A percentile compares a stretch with the other conserved stretches of the same genome.
phyloP scores from a whole-genome alignment of 2,329 filamentous ascomycete species.

The Xylaria sp. region DNA sequence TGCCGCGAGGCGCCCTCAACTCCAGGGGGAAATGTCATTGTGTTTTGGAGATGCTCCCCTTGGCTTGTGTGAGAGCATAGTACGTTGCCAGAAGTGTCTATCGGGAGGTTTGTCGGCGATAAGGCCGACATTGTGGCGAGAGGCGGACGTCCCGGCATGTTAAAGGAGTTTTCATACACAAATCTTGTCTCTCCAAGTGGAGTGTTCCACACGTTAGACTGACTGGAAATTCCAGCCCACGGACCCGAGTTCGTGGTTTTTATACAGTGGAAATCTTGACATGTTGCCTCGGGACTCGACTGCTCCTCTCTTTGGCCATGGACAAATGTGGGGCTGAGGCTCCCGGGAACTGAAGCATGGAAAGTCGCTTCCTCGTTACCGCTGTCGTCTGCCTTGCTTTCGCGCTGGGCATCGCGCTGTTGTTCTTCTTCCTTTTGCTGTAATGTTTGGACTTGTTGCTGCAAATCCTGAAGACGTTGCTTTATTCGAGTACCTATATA shows the following conservation, averaged over 20 bases:
- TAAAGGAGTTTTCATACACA: conserved; percentile 1
- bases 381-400: conserved; percentile 6
- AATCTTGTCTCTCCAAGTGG: not conserved
- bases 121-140: not conserved
- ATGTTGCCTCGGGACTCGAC: not conserved
- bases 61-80: conserved; percentile 3
- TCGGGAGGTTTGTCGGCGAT: conserved; percentile 2
- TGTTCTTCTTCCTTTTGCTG: conserved; percentile 27
- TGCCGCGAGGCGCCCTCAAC: not conserved
- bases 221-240: conserved; percentile 12
- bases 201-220: conserved; percentile 18
- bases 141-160: conserved; percentile 5
- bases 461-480: conserved; percentile 28
- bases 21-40: not conserved
- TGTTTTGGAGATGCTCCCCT: conserved; percentile 1
- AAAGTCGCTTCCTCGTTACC: conserved; percentile 2
- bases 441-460: conserved; percentile 25
- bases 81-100: not conserved
- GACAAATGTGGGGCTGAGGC: not conserved
- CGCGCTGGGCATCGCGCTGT: not conserved
- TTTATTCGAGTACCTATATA: conserved; percentile 26
- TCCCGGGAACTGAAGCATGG: not conserved
- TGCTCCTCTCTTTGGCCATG: not conserved
- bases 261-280: conserved; percentile 8
- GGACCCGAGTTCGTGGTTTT: not conserved